Evolutionary conservation across 306 rosid species (phyloP).

Genomic region (Rubus parviflorus): DNA sequence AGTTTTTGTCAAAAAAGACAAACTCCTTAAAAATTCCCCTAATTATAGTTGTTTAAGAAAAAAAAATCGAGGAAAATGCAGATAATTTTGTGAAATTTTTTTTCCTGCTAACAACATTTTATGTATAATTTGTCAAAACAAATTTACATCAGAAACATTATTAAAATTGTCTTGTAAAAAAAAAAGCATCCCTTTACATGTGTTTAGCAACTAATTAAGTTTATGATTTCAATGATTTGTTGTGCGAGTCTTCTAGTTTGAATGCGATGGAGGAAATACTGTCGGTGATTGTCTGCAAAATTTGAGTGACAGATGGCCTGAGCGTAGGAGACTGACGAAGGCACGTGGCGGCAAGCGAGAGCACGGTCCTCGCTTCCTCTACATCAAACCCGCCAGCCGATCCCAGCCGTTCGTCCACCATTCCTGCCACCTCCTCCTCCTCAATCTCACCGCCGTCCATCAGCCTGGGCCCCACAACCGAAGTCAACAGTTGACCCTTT

Average conservation of each 20-base stretch:
- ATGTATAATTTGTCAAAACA: not conserved
- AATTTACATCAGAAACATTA: slow-evolving; percentile 5
- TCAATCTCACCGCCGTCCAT: not conserved
- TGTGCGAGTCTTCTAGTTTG: not conserved
- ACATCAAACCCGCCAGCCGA: slow-evolving; percentile 22
- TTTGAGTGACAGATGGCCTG: slow-evolving; percentile 35
- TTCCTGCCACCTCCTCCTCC: not conserved
- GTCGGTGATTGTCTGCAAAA: slow-evolving; percentile 25
- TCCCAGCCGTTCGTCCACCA: slow-evolving; percentile 36
- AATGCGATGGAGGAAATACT: slow-evolving; percentile 7
- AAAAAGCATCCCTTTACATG: not conserved
- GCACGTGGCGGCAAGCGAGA: slow-evolving; percentile 35
- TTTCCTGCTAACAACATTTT: not conserved
- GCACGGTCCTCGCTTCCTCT: slow-evolving; percentile 35
- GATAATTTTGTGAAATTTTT: no score
- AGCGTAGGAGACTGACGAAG: slow-evolving; percentile 38
- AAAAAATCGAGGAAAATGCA: no score
- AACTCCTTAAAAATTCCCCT: no score
- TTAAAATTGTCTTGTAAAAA: not conserved
- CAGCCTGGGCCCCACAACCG: slow-evolving; percentile 12
- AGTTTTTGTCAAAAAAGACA: no score
- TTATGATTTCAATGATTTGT: not conserved
- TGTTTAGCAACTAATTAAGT: not conserved
- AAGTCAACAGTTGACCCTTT: slow-evolving; percentile 27
- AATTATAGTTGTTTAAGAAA: no score